Conservation (phyloP, 345 rosid species). For the Salix caprea region DNA sequence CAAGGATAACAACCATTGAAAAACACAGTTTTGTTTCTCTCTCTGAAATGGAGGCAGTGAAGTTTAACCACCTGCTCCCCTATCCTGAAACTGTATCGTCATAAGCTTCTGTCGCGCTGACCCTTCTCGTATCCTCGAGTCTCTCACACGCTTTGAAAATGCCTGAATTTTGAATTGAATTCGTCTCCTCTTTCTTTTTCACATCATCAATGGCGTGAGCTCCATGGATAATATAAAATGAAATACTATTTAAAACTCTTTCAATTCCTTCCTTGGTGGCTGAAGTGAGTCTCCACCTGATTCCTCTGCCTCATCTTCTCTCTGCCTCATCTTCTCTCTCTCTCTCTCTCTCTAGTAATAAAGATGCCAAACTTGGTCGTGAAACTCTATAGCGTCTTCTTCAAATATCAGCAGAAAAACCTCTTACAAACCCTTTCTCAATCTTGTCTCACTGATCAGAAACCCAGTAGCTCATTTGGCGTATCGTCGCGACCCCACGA, state of each 20-base stretch:
- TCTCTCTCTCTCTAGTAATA: neutral
- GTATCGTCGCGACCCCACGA: conserved; percentile 81
- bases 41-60: neutral
- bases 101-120: conserved; percentile 11
- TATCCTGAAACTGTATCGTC: neutral
- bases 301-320: neutral
- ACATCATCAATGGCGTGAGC: neutral
- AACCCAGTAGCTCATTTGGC: conserved; percentile 55
- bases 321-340: too few species aligned
- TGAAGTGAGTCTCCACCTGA: neutral
- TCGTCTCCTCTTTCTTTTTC: neutral
- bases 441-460: conserved; percentile 34
- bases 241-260: neutral
- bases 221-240: neutral
- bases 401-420: conserved; percentile 81
- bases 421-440: conserved; percentile 66
- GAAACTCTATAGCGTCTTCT: conserved; percentile 84
- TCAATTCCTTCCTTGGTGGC: too few species aligned
- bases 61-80: too few species aligned
- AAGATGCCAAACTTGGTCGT: conserved; percentile 82
- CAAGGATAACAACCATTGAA: neutral
- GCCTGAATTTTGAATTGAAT: conserved; percentile 3
- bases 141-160: neutral
- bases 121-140: neutral
- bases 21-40: neutral